These are phyloP conservation scores for Coemansia interrupta DNA, from an alignment of 192 early-diverging fungal genomes.

Conservation along the genomic window DNA sequence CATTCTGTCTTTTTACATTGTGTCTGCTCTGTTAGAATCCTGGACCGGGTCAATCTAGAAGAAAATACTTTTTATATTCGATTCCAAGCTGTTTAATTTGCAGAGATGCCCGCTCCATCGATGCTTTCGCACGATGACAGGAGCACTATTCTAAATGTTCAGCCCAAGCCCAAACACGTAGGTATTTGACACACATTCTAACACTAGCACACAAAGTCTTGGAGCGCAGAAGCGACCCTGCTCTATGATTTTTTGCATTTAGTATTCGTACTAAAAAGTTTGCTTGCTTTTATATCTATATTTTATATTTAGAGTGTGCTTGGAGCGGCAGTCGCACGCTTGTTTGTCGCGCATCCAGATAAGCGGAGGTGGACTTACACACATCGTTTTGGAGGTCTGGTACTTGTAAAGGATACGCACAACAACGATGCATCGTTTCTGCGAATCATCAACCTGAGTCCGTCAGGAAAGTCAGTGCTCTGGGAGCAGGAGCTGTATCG, in stretches of 20 bases:
- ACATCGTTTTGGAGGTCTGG: conserved; percentile 63
- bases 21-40: neutral
- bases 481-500: conserved; percentile 82
- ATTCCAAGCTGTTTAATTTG: neutral
- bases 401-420: conserved; percentile 63
- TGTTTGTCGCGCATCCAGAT: conserved; percentile 70
- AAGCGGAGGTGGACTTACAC: conserved; percentile 67
- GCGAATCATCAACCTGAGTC: conserved; percentile 63
- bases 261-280: too few relatives aligned
- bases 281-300: conserved; percentile 9
- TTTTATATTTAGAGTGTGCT: conserved; percentile 64
- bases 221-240: neutral
- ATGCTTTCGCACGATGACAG: conserved; percentile 64
- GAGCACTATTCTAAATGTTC: conserved; percentile 59
- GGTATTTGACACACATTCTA: conserved; percentile 5
- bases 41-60: too few relatives aligned
- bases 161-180: conserved; percentile 60
- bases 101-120: conserved; percentile 61
- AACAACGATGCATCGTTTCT: conserved; percentile 63
- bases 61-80: too few relatives aligned
- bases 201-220: too few relatives aligned
- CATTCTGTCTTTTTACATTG: neutral
- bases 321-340: conserved; percentile 69
- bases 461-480: conserved; percentile 55
- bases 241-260: neutral